Percentiles rank a stretch among this genome's conserved stretches.
These are phyloP conservation scores for Candida khao-thaluensis DNA, from an alignment of 805 yeast species.

Conservation along the genomic window DNA sequence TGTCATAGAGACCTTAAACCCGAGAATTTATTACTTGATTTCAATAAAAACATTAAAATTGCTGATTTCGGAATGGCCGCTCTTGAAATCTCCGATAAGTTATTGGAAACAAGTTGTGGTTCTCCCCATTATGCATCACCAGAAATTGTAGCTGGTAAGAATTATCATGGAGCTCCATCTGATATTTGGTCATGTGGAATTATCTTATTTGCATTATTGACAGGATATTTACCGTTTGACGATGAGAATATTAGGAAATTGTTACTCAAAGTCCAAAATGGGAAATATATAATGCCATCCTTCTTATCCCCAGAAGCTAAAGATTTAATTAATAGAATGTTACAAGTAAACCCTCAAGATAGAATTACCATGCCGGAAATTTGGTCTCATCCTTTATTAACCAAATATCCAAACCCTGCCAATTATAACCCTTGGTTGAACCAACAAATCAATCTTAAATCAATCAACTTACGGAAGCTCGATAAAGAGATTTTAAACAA, in stretches of 20 bases:
- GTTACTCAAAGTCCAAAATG: slow-evolving; percentile 86
- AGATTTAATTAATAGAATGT: slow-evolving; percentile 78
- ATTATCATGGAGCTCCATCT: slow-evolving; percentile 94
- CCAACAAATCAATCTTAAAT: slow-evolving; percentile 25
- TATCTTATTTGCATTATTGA: slow-evolving; percentile 85
- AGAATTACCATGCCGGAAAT: slow-evolving; percentile 81
- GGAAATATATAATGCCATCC: slow-evolving; percentile 79
- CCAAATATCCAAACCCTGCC: slow-evolving; percentile 58
- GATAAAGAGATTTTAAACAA: slow-evolving; percentile 76
- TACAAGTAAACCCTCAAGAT: slow-evolving; percentile 74
- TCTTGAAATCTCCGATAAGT: slow-evolving; percentile 73
- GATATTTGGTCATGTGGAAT: slow-evolving; percentile 99
- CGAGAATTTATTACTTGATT: slow-evolving; percentile 76
- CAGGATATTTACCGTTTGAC: slow-evolving; percentile 96
- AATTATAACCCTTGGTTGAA: slow-evolving; percentile 16
- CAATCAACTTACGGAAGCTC: slow-evolving; percentile 48
- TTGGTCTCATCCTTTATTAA: slow-evolving; percentile 75
- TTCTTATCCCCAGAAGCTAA: slow-evolving; percentile 80
- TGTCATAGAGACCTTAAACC: slow-evolving; percentile 89
- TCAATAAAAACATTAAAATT: slow-evolving; percentile 83
- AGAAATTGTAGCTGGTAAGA: slow-evolving; percentile 92
- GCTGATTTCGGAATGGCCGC: slow-evolving; percentile 99
- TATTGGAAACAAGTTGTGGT: slow-evolving; percentile 94
- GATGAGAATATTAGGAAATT: slow-evolving; percentile 91
- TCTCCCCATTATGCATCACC: slow-evolving; percentile 99